Conservation (phyloP, 2,329 filamentous ascomycete genomes). For the Colletotrichum tropicicola region DNA sequence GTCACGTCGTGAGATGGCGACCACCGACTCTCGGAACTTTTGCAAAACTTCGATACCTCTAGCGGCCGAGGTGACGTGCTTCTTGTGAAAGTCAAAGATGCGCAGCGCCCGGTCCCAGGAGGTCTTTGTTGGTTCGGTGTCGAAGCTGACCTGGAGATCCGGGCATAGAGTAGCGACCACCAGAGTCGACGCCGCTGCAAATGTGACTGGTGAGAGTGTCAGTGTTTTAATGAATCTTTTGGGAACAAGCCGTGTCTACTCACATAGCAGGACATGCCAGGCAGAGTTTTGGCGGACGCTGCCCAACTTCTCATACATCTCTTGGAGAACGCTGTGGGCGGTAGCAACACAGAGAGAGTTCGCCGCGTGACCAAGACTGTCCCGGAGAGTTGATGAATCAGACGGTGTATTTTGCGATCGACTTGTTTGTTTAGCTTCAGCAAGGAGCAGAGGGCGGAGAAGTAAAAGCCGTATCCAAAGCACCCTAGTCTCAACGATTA, state of each 20-base stretch:
- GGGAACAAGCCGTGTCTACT: not conserved
- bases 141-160: not conserved
- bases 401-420: not conserved
- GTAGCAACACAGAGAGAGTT: slow-evolving; percentile 7
- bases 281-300: slow-evolving; percentile 10
- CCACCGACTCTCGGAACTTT: not conserved
- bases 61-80: not conserved
- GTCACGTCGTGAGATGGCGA: not conserved
- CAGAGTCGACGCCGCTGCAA: not conserved
- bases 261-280: slow-evolving; percentile 14
- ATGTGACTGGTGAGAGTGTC: not conserved
- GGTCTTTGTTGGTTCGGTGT: not conserved
- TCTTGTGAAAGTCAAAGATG: slow-evolving; percentile 18
- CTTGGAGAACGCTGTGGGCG: not conserved
- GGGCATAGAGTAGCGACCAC: not conserved
- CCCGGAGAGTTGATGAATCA: not conserved
- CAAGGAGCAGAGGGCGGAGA: not conserved
- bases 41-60: slow-evolving; percentile 10
- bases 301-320: not conserved
- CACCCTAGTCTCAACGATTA: no score
- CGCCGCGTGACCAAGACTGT: not conserved
- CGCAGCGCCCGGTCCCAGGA: not conserved
- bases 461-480: slow-evolving; percentile 3
- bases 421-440: not conserved
- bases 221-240: no score